These are phyloP conservation scores for Tarenaya hassleriana DNA, from an alignment of 345 rosid genomes.

Conservation along the genomic window DNA sequence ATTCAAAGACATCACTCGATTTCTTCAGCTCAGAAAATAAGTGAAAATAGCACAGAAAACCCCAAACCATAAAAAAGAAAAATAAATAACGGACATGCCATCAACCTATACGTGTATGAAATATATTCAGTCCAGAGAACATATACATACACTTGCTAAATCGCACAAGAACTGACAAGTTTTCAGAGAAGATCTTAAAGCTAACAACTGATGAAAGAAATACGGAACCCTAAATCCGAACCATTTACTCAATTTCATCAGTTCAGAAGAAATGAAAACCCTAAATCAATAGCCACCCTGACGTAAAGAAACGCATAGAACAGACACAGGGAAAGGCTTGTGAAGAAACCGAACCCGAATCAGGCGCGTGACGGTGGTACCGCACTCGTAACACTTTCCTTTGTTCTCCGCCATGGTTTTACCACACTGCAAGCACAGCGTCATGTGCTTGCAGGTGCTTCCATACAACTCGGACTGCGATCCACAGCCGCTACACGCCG, in stretches of 20 bases:
- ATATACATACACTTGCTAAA: too few relatives aligned
- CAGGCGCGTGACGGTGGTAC: constrained; percentile 61
- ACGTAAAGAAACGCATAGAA: too few relatives aligned
- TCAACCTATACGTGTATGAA: too few relatives aligned
- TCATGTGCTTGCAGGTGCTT: constrained; percentile 93
- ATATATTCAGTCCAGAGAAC: too few relatives aligned
- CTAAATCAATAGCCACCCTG: too few relatives aligned
- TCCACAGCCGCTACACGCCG: constrained; percentile 73
- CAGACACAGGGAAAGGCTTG: neutral
- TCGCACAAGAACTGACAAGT: neutral
- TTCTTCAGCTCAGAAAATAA: neutral
- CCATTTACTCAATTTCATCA: neutral
- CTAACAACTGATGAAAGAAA: neutral
- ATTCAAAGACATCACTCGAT: neutral
- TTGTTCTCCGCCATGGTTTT: constrained; percentile 80
- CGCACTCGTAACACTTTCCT: constrained; percentile 79
- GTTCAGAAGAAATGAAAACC: neutral
- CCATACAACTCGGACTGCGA: constrained; percentile 71
- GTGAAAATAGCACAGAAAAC: neutral
- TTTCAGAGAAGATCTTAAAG: neutral
- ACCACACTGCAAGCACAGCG: constrained; percentile 78
- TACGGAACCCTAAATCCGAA: neutral
- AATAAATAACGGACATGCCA: too few relatives aligned
- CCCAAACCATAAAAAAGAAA: too few relatives aligned
- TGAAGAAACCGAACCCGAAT: constrained; percentile 47